Conservation (phyloP, 768 basidiomycete genomes). For the Suillus clintonianus region DNA sequence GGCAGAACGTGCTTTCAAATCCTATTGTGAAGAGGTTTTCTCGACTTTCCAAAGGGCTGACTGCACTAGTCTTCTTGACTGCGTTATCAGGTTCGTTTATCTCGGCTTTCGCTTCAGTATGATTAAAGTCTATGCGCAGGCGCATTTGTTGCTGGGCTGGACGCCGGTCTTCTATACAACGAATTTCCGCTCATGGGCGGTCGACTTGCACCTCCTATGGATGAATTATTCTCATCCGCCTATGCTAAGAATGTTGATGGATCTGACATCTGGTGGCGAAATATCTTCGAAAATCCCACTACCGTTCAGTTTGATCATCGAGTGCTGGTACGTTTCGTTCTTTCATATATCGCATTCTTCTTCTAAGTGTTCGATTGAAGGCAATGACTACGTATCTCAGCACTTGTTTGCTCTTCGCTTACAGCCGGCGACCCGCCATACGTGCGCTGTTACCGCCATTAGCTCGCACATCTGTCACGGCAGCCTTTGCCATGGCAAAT, state of each 20-base stretch:
- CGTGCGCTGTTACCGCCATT: conserved; percentile 58
- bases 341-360: not conserved
- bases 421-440: conserved; percentile 52
- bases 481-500: conserved; percentile 79
- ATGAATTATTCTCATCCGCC: conserved; percentile 76
- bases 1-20: conserved; percentile 52
- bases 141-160: conserved; percentile 96
- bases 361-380: conserved; percentile 38
- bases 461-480: conserved; percentile 51
- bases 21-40: conserved; percentile 61
- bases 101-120: not conserved
- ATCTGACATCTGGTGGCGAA: conserved; percentile 91
- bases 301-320: conserved; percentile 98
- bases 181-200: conserved; percentile 98
- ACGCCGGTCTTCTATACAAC: conserved; percentile 96
- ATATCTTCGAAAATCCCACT: conserved; percentile 95
- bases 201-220: conserved; percentile 72
- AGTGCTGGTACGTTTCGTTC: conserved; percentile 63
- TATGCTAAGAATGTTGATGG: conserved; percentile 73
- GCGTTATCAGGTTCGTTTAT: conserved; percentile 78
- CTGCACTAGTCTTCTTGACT: conserved; percentile 84
- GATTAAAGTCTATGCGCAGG: conserved; percentile 48
- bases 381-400: conserved; percentile 83
- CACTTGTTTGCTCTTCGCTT: conserved; percentile 62
- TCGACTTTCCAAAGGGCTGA: conserved; percentile 58